phyloP scores from a whole-genome alignment of 176 grass and related monocot genomes.

The Phoenix roebelenii region DNA sequence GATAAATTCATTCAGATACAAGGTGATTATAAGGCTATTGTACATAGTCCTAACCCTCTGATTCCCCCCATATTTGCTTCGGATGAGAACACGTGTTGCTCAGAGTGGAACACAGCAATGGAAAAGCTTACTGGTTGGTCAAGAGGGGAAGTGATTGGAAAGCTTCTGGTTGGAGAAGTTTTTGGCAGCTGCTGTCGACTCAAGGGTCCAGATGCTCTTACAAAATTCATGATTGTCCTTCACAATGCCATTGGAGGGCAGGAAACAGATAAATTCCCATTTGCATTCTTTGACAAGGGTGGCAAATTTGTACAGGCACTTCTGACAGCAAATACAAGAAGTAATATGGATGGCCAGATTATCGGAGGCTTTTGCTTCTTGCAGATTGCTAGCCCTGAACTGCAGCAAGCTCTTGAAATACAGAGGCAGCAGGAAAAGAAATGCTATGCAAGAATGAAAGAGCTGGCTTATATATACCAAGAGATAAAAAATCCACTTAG shows the following conservation, averaged over 20 bases:
- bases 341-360: conserved; percentile 57
- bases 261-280: conserved; percentile 78
- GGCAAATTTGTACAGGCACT: conserved; percentile 92
- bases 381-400: conserved; percentile 85
- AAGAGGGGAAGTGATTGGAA: conserved; percentile 67
- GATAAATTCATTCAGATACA: conserved; percentile 99
- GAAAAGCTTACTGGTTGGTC: conserved; percentile 96
- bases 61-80: conserved; percentile 98
- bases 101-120: conserved; percentile 94
- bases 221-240: conserved; percentile 90
- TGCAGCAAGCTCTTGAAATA: conserved; percentile 88
- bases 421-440: conserved; percentile 94
- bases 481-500: conserved; percentile 96
- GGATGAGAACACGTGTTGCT: conserved; percentile 94
- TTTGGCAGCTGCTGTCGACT: conserved; percentile 83
- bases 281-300: conserved; percentile 87
- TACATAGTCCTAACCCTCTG: conserved; percentile 85
- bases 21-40: conserved; percentile 94
- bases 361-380: conserved; percentile 94
- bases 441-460: conserved; percentile 88
- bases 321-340: conserved; percentile 78
- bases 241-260: conserved; percentile 84
- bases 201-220: conserved; percentile 81
- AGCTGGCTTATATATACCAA: conserved; percentile 91
- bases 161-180: conserved; percentile 75